These are phyloP conservation scores for Komagataella pseudopastoris DNA, from an alignment of 805 yeast genomes.

Conservation along the genomic window DNA sequence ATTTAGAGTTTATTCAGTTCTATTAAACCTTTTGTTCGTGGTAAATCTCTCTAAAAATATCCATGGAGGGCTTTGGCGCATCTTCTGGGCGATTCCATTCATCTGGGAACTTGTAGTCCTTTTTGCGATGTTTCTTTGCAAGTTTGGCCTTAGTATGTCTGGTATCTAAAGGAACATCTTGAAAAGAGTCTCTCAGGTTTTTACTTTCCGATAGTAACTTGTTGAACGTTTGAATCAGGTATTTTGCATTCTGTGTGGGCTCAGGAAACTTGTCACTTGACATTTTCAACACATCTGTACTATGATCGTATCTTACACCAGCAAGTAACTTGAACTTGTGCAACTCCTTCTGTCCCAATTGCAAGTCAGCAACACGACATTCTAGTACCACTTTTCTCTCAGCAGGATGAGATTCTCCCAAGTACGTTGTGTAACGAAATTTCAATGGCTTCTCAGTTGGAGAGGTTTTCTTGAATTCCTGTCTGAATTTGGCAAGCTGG, in stretches of 20 bases:
- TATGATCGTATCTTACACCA: slow-evolving; percentile 61
- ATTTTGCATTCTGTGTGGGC: slow-evolving; percentile 78
- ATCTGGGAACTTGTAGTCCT: slow-evolving; percentile 48
- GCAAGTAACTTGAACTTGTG: slow-evolving; percentile 74
- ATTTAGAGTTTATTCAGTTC: slow-evolving; percentile 9
- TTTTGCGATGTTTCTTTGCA: slow-evolving; percentile 23
- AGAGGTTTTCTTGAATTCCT: slow-evolving; percentile 42
- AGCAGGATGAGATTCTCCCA: slow-evolving; percentile 61
- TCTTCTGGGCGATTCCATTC: slow-evolving; percentile 70
- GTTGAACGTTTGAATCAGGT: slow-evolving; percentile 49
- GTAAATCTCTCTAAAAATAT: background rate
- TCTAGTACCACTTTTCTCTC: slow-evolving; percentile 55
- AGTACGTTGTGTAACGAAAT: slow-evolving; percentile 59
- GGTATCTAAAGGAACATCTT: slow-evolving; percentile 71
- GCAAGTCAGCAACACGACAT: slow-evolving; percentile 39
- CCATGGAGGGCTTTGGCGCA: slow-evolving; percentile 29
- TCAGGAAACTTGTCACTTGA: slow-evolving; percentile 54
- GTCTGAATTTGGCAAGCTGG: slow-evolving; percentile 59
- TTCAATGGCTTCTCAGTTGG: slow-evolving; percentile 35
- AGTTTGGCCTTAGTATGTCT: slow-evolving; percentile 46
- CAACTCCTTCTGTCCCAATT: slow-evolving; percentile 32
- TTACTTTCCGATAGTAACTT: slow-evolving; percentile 53
- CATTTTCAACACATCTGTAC: slow-evolving; percentile 46
- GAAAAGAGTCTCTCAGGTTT: slow-evolving; percentile 47
- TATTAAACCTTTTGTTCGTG: slow-evolving; percentile 4